These are phyloP conservation scores for Alternaria sp. DNA, from an alignment of 2,329 filamentous ascomycete genomes.

Conservation along the genomic window DNA sequence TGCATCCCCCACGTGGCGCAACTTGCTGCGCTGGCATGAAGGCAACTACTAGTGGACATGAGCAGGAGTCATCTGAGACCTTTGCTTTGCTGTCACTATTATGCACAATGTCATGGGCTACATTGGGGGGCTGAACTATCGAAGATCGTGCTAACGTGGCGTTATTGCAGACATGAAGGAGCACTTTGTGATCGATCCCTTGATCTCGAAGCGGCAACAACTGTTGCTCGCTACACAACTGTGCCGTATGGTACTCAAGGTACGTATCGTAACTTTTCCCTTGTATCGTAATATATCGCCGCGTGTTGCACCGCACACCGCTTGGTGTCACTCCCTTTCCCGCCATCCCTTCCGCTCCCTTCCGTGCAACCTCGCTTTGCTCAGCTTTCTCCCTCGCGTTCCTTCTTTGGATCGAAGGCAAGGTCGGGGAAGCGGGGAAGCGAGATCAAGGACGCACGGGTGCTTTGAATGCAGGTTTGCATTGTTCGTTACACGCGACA, in stretches of 20 bases:
- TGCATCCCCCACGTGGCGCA: slow-evolving; percentile 36
- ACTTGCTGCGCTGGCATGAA: slow-evolving; percentile 24
- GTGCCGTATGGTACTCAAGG: slow-evolving; percentile 79
- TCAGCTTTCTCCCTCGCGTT: slow-evolving; percentile 23
- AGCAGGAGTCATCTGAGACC: slow-evolving; percentile 20
- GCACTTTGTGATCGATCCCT: slow-evolving; percentile 95
- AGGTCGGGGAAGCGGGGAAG: slow-evolving; percentile 36
- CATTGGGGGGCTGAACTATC: slow-evolving; percentile 22
- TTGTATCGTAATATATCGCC: slow-evolving; percentile 22
- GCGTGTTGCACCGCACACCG: slow-evolving; percentile 17
- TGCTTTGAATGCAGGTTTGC: slow-evolving; percentile 18
- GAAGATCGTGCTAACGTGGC: slow-evolving; percentile 38
- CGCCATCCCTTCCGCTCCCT: slow-evolving; percentile 21
- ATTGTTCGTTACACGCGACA: slow-evolving; percentile 33
- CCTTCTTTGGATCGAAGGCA: slow-evolving; percentile 12
- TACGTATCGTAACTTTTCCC: slow-evolving; percentile 55
- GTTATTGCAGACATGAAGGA: slow-evolving; percentile 81
- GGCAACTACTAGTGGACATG: slow-evolving; percentile 23
- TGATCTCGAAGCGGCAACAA: slow-evolving; percentile 98
- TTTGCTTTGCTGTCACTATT: slow-evolving; percentile 21
- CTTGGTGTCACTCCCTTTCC: slow-evolving; percentile 17
- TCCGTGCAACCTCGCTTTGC: slow-evolving; percentile 19
- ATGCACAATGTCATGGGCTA: slow-evolving; percentile 12
- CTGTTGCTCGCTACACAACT: slow-evolving; percentile 95
- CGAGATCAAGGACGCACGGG: slow-evolving; percentile 17